phyloP scores from a whole-genome alignment of 163 green algal genomes.

The Scenedesmus sp. region DNA sequence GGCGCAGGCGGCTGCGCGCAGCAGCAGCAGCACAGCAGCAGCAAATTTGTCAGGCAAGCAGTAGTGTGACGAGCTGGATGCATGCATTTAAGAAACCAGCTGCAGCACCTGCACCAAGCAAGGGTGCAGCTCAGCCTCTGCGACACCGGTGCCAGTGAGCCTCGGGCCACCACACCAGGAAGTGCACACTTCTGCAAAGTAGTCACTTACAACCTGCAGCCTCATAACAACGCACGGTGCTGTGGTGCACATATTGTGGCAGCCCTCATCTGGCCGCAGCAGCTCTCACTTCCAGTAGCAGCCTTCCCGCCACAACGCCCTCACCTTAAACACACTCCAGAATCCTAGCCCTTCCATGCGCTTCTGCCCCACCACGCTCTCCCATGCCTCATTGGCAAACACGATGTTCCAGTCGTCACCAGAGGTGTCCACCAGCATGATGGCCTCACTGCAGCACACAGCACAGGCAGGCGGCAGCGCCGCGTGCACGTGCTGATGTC shows the following conservation, averaged over 20 bases:
- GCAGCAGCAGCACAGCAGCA: slow-evolving; percentile 6
- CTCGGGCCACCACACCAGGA: not conserved
- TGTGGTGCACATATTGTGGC: not conserved
- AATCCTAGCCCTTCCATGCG: slow-evolving; percentile 37
- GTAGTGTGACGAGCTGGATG: not conserved
- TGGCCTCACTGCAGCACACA: slow-evolving; percentile 47
- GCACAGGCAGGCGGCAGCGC: not conserved
- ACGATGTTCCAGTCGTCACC: slow-evolving; percentile 54
- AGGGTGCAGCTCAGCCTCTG: not conserved
- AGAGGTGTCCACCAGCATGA: slow-evolving; percentile 65
- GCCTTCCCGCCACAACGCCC: not conserved
- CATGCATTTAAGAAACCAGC: not conserved
- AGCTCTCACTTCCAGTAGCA: not conserved
- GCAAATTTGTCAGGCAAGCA: not conserved
- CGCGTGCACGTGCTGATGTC: not conserved
- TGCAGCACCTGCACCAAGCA: not conserved
- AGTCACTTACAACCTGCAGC: not conserved
- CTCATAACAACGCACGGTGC: not conserved
- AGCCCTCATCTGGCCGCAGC: not conserved
- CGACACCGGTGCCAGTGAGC: not conserved
- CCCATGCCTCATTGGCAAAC: slow-evolving; percentile 68
- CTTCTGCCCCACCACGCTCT: slow-evolving; percentile 44
- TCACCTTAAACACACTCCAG: slow-evolving; percentile 62
- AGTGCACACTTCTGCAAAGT: not conserved
- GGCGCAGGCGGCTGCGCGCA: slow-evolving; percentile 8